Evolutionary conservation across 2,329 filamentous ascomycete species (phyloP).

Genomic region (Dichotomopilus funicola): DNA sequence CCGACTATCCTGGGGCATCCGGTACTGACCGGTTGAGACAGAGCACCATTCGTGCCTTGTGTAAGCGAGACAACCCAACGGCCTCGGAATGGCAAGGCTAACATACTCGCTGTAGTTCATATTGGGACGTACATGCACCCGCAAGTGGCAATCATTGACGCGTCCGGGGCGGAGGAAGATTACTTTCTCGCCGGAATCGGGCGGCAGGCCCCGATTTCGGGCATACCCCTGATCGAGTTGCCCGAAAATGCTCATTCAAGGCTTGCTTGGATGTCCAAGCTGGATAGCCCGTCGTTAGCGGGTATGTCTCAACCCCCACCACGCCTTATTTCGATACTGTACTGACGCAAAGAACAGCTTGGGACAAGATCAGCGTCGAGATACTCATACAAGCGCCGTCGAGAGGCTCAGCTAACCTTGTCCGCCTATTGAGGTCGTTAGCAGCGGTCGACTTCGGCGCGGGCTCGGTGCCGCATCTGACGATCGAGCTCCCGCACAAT

Average conservation of each 20-base stretch:
- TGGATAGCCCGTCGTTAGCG: slow-evolving; percentile 66
- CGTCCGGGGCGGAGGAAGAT: slow-evolving; percentile 56
- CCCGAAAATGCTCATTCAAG: slow-evolving; percentile 56
- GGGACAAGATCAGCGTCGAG: slow-evolving; percentile 73
- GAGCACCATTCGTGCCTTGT: slow-evolving; percentile 58
- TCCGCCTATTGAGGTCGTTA: slow-evolving; percentile 71
- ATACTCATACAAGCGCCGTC: slow-evolving; percentile 74
- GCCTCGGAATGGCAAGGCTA: not conserved
- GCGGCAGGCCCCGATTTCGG: slow-evolving; percentile 44
- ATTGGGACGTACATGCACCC: slow-evolving; percentile 70
- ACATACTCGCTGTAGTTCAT: slow-evolving; percentile 41
- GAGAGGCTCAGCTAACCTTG: slow-evolving; percentile 64
- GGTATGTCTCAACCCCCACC: slow-evolving; percentile 37
- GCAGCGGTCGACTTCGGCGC: slow-evolving; percentile 68
- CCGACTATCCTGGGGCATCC: slow-evolving; percentile 65
- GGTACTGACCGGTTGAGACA: slow-evolving; percentile 62
- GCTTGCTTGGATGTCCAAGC: slow-evolving; percentile 68
- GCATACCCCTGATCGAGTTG: slow-evolving; percentile 66
- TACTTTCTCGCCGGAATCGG: slow-evolving; percentile 60
- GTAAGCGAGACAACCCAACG: slow-evolving; percentile 33
- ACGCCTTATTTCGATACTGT: not conserved
- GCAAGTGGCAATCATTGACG: slow-evolving; percentile 68
- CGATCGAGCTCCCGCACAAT: slow-evolving; percentile 70
- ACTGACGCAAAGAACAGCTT: slow-evolving; percentile 44
- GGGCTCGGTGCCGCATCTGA: slow-evolving; percentile 64